Conservation (phyloP, 306 rosid genomes). For the Pterocarpus macrocarpus region DNA sequence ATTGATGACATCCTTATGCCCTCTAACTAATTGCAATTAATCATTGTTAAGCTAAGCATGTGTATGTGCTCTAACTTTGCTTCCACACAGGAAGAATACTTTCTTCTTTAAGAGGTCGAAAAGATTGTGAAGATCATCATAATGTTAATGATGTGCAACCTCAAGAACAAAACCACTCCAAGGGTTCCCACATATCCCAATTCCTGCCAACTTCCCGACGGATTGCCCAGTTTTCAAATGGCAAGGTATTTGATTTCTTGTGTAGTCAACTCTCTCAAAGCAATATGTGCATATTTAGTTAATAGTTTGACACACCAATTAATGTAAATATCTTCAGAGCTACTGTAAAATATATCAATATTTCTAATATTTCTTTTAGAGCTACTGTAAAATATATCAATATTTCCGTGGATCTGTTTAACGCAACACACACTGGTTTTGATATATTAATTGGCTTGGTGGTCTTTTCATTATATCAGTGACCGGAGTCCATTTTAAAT, state of each 20-base stretch:
- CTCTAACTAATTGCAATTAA: not conserved
- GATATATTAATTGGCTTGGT: conserved; percentile 2
- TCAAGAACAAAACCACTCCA: conserved; percentile 57
- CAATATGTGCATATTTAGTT: conserved; percentile 1
- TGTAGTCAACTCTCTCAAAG: conserved; percentile 18
- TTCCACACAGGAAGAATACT: conserved; percentile 84
- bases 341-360: not conserved
- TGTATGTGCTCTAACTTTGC: conserved; percentile 34
- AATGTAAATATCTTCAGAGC: not conserved
- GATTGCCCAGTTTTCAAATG: conserved; percentile 97
- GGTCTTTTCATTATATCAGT: not conserved
- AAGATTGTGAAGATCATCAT: conserved; percentile 53
- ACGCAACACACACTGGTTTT: conserved; percentile 8
- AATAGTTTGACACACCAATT: conserved; percentile 29
- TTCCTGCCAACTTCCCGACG: conserved; percentile 94
- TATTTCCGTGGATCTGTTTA: not conserved
- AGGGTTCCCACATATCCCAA: conserved; percentile 69
- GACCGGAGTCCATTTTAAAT: not conserved
- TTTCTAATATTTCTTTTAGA: conserved; percentile 8
- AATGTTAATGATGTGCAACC: conserved; percentile 53
- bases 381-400: conserved; percentile 20
- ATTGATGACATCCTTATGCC: not conserved
- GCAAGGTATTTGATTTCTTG: conserved; percentile 67
- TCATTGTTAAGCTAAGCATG: conserved; percentile 14
- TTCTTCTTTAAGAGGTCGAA: conserved; percentile 58